A percentile compares a stretch with the other conserved stretches of the same genome.
These are phyloP conservation scores for Mortierella claussenii DNA, from an alignment of 192 early-diverging fungal species.

Conservation along the genomic window DNA sequence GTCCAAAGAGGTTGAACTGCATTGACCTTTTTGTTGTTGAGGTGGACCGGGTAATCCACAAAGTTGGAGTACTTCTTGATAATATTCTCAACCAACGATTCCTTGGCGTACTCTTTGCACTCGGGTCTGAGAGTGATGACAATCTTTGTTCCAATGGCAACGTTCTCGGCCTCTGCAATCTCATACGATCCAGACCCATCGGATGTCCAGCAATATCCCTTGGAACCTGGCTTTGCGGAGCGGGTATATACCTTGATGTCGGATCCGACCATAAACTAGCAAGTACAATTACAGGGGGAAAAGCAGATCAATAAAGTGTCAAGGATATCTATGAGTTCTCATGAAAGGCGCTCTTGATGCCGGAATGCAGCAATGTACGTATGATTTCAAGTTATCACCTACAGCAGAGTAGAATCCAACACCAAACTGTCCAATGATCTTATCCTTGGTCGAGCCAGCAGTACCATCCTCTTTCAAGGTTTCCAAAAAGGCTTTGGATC, in stretches of 20 bases:
- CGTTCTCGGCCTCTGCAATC: conserved; percentile 83
- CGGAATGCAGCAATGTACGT: no score
- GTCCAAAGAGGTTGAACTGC: conserved; percentile 73
- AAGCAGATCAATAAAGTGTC: no score
- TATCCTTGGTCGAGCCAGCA: conserved; percentile 61
- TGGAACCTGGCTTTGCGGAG: conserved; percentile 67
- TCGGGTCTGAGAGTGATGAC: conserved; percentile 80
- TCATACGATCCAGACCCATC: conserved; percentile 80
- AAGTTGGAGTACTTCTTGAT: conserved; percentile 77
- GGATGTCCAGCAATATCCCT: conserved; percentile 84
- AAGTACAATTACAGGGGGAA: no score
- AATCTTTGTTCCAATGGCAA: conserved; percentile 85
- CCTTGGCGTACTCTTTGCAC: conserved; percentile 67
- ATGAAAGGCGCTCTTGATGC: no score
- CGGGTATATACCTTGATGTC: conserved; percentile 80
- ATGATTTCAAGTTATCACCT: not conserved
- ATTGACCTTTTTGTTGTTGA: conserved; percentile 66
- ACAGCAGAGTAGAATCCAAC: conserved; percentile 72
- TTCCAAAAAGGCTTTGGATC: conserved; percentile 83
- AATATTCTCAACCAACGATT: conserved; percentile 60
- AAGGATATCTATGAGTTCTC: no score
- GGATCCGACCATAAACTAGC: conserved; percentile 82
- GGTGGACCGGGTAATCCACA: conserved; percentile 67
- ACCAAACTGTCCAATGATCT: conserved; percentile 91
- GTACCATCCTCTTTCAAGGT: conserved; percentile 60